Conservation (phyloP, 345 rosid genomes). For the Lagerstroemia speciosa region DNA sequence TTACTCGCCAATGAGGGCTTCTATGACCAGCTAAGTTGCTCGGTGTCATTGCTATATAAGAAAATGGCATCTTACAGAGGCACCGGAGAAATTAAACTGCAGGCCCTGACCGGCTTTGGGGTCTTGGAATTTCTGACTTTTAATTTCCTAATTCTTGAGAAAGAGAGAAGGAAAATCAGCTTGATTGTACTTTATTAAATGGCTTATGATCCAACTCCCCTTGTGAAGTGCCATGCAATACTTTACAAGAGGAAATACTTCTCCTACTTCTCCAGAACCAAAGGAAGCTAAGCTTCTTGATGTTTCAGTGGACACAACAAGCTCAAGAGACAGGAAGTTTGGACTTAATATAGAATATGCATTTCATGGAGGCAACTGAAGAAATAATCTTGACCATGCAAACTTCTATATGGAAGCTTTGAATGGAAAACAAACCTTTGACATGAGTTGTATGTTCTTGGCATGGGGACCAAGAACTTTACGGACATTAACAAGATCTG, state of each 20-base stretch:
- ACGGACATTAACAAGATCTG: conserved; percentile 17
- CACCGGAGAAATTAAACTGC: too few species aligned
- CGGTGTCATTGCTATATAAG: too few species aligned
- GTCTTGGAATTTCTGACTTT: too few species aligned
- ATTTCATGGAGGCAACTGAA: background rate
- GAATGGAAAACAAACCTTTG: conserved; percentile 10
- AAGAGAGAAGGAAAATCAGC: too few species aligned
- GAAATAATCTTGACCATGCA: background rate
- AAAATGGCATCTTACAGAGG: too few species aligned
- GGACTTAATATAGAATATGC: background rate
- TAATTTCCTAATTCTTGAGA: too few species aligned
- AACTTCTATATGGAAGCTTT: background rate
- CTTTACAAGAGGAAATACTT: background rate
- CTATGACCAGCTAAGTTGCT: too few species aligned
- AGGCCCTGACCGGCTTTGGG: too few species aligned
- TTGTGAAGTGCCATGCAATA: background rate
- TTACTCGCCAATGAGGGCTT: too few species aligned
- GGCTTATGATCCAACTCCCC: background rate
- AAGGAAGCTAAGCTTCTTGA: background rate
- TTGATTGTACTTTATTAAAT: too few species aligned
- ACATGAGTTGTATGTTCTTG: conserved; percentile 15
- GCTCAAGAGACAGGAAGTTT: background rate
- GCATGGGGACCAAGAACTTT: conserved; percentile 21
- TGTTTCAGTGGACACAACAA: too few species aligned
- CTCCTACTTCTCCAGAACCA: background rate